Percentiles rank a stretch among this genome's conserved stretches.
phyloP scores from a whole-genome alignment of 2,329 filamentous ascomycete species.

The Xylaria multiplex region DNA sequence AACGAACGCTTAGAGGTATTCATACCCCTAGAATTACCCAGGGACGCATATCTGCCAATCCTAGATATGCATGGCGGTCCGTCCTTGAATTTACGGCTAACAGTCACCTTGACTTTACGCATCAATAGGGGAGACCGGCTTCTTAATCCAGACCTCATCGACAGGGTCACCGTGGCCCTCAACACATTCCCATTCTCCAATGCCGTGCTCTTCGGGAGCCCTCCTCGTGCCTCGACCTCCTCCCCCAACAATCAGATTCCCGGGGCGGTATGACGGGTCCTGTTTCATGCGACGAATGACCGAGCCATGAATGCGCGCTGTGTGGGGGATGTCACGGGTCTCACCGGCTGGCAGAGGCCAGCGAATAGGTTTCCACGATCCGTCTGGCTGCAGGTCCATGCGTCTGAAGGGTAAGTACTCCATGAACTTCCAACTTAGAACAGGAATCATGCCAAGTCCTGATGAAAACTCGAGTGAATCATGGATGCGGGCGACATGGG shows the following conservation, averaged over 20 bases:
- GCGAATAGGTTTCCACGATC: conserved; percentile 80
- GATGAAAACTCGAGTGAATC: conserved; percentile 75
- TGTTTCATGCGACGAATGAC: conserved; percentile 76
- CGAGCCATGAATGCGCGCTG: conserved; percentile 76
- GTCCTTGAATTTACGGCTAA: not conserved
- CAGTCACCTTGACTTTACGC: not conserved
- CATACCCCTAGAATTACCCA: not conserved
- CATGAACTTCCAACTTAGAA: conserved; percentile 77
- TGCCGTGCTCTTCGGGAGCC: conserved; percentile 71
- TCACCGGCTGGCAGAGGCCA: conserved; percentile 84
- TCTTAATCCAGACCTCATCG: conserved; percentile 72
- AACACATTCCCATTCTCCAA: conserved; percentile 76
- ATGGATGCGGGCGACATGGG: conserved; percentile 68
- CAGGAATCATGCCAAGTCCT: conserved; percentile 65
- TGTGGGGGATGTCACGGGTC: conserved; percentile 76
- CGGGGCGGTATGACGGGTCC: conserved; percentile 74
- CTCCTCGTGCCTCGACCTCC: conserved; percentile 74
- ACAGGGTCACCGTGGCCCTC: conserved; percentile 72
- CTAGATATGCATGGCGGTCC: not conserved
- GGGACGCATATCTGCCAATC: not conserved
- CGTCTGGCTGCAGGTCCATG: conserved; percentile 79
- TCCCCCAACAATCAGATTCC: conserved; percentile 82
- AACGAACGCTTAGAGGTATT: not conserved
- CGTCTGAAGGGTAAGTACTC: conserved; percentile 83
- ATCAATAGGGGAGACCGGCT: conserved; percentile 30